Evolutionary conservation across 768 basidiomycete species (phyloP), one percentile per base, ranked within the genome.

Genomic region (Auriculariales sp.): DNA sequence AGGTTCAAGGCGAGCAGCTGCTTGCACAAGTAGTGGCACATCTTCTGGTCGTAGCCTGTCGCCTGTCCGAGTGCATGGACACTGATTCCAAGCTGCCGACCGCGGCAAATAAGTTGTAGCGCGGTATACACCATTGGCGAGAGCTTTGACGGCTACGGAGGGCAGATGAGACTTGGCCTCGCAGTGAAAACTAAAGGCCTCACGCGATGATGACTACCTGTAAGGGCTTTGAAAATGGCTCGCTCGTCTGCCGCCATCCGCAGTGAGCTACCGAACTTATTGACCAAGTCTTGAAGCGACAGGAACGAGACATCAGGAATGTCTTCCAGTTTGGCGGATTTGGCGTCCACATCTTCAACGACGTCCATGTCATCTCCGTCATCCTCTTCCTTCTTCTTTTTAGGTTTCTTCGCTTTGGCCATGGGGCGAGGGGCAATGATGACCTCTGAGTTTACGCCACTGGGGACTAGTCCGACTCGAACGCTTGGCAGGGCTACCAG

Each of bases 1-100:
- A 86, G 68, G 57, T 75, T 78, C 48, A 93, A 68, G 47, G 81
- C 78, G 2, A 80, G 70, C 15, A 93, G 68, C 55, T 86, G 79
- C 55, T 79, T 77, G 51, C 89, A 76, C 51, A 90, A 75, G 64
- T 93, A 92, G 61, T 87, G 88, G 54, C 87, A 87, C 1, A 85
- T 84, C 64, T 91, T 92, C 60, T 87, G 86, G 59, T 91, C 89
- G 58, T 93, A 90, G 46, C 76, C 77, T 9, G 89, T 81, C 58
- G 76, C 71, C 56, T 78, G 77, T 24, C 85, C 84, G 12, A 94
- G 71, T 28, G 84, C 75, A 11, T 90, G 77, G 42, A 85, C 80
- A 5, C 85, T 82, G 14, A 87, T 73, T 10, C 90, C 90, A 17
- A 73, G 66, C 51, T 85, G 82, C 52, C 89, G 68, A 2, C 83